Base-by-base conservation (phyloP, 2,329 filamentous ascomycete species). In the Colletotrichum sp. region DNA sequence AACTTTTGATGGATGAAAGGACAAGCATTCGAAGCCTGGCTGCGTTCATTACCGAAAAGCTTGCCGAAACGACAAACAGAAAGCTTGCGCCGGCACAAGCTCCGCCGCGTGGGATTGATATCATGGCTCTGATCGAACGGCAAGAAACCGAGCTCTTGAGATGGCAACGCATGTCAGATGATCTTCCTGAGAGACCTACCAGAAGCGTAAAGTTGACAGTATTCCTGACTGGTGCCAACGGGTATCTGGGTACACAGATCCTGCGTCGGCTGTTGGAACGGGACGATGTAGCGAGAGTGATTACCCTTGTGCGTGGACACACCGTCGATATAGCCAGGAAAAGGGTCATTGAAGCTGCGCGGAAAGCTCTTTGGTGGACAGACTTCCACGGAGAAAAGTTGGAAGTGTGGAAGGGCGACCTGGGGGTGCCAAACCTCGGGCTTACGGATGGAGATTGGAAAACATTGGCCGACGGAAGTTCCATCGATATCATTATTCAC, bases 161-260 rank as follows among this genome's bases (percentile, higher is more conserved):
- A 10, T 39, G 32, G 32, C 13, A 13, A 39, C n/a, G 13, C 5
- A 15, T 28, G 13, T 44, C 62, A 32, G 36, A 26, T 10, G 3
- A 6, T 0, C 5, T 32, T 15, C 12, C 12, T 7, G 16, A 34
- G 16, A n/a, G 10, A 21, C 7, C 34, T 21, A 0, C 62, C 13
- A 60, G 39, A 5, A 26, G 9, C 26, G 21, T 26, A 21, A 6
- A 24, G 5, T 18, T 75, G 16, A 66, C 30, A 8, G 24, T 75
- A n/a, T 72, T 75, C 6, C 60, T 75, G 7, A 75, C 72, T 3
- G 72, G 72, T 0, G 72, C 60, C 4, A 75, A 28, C 30, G 72
- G 72, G 2, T 75, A 71, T 10, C 36, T 75, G 6, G 72, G 72
- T 1, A 75, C 69, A 13, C 72, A 75, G 9, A 72, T 75, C 15